Evolutionary conservation across 306 rosid genomes (phyloP).

Genomic region (Trichosanthes truncata): DNA sequence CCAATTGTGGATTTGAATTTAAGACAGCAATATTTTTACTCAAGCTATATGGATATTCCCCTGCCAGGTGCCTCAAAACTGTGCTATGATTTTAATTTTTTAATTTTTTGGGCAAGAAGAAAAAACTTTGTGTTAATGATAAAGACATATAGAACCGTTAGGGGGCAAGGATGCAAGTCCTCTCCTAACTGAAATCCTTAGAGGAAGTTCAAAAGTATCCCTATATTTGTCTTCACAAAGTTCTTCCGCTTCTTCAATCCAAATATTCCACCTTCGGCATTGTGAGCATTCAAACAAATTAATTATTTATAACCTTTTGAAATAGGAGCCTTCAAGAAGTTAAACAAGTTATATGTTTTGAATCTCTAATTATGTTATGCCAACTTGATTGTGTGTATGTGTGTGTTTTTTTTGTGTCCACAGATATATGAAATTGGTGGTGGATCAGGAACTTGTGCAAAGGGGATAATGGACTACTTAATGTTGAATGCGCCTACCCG

Average conservation of each 20-base stretch:
- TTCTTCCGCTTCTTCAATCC: background rate
- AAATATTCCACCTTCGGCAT: background rate
- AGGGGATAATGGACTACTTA: constrained; percentile 94
- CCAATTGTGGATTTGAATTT: background rate
- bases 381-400: constrained; percentile 16
- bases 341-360: background rate
- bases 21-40: background rate
- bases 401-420: constrained; percentile 20
- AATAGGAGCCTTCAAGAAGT: background rate
- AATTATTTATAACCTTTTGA: background rate
- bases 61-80: background rate
- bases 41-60: background rate
- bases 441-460: constrained; percentile 98
- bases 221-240: background rate
- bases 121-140: background rate
- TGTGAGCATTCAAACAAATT: background rate
- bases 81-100: background rate
- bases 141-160: background rate
- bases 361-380: background rate
- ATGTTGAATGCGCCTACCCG: constrained; percentile 89
- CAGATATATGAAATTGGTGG: constrained; percentile 99
- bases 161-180: background rate
- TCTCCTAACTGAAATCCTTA: background rate
- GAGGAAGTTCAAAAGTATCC: background rate
- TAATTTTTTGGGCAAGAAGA: background rate